Evolutionary conservation across 129 eudicot species (phyloP), one percentile per base, ranked within the genome.

Genomic region (Tanacetum coccineum): DNA sequence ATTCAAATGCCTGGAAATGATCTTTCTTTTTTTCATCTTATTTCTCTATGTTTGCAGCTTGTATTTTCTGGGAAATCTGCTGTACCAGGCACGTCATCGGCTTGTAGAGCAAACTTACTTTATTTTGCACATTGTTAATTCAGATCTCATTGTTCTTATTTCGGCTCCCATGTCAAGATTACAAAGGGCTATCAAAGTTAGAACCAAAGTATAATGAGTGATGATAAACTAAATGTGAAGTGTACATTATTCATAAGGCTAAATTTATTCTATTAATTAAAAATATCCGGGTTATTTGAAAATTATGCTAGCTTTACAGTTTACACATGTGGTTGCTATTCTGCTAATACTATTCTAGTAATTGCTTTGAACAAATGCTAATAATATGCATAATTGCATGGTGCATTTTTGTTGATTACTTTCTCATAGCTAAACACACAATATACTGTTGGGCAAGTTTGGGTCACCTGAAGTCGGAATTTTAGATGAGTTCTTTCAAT

Each of bases 51-150:
- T 68, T 77, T 91, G 83, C 90, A 87, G 97, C 81, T 72, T 91
- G 69, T 91, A 91, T 75, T 91, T 91, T 76, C 90, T 91, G n/a
- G 61, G 87, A 91, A 76, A 81, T 85, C 50, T 87, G 95, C 82
- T 80, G n/a, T 91, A 44, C 95, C 95, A 4, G n/a, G 62, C 68
- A 45, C n/a, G 95, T 87, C 12, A 45, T 87, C 77, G 87, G 90
- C 81, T 83, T 91, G 80, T 91, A 91, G 87, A 64, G 64, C 52
- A 46, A 21, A 36, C 32, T 66, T 50, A 21, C 5, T 57, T 4
- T 28, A 36, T 59, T 74, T 18, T 17, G 26, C 45, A 9, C n/a
- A 14, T 14, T 62, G 54, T 58, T 25, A 11, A 68, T 30, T 12
- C 20, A 59, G 46, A 49, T 9, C 15, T 12, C 5, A 54, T 6